Percentiles rank a stretch among this genome's conserved stretches.
These are phyloP conservation scores for Fusarium napiforme DNA, from an alignment of 2,329 filamentous ascomycete genomes.

Conservation along the genomic window DNA sequence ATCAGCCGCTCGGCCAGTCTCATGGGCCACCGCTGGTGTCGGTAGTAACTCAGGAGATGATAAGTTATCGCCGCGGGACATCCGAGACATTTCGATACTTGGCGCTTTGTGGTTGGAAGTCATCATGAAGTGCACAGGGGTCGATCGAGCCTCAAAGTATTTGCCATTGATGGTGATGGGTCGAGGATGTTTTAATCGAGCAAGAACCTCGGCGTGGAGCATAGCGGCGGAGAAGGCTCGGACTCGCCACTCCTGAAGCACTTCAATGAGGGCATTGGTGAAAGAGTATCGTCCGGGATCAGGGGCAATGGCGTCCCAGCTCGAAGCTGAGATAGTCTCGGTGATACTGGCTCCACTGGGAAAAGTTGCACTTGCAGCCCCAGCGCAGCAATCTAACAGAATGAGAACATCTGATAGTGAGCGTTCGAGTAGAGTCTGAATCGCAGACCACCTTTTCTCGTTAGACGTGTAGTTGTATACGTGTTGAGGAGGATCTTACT, in stretches of 20 bases:
- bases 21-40: conserved; percentile 30
- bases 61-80: conserved; percentile 41
- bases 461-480: conserved; percentile 6
- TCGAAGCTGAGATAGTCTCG: conserved; percentile 70
- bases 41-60: conserved; percentile 36
- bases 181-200: conserved; percentile 68
- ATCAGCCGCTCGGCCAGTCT: conserved; percentile 44
- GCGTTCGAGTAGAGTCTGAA: conserved; percentile 67
- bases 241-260: conserved; percentile 66
- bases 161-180: conserved; percentile 68
- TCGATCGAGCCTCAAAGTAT: conserved; percentile 67
- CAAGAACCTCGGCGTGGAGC: conserved; percentile 69
- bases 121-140: conserved; percentile 72
- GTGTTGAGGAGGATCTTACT: conserved; percentile 52
- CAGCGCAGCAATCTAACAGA: conserved; percentile 68
- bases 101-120: conserved; percentile 68
- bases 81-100: conserved; percentile 65
- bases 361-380: conserved; percentile 69
- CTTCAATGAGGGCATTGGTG: conserved; percentile 68
- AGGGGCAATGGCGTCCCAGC: conserved; percentile 70
- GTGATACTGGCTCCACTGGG: conserved; percentile 68
- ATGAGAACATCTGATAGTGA: conserved; percentile 68
- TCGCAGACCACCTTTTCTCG: conserved; percentile 64
- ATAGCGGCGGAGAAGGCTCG: conserved; percentile 68
- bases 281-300: conserved; percentile 70